Base-by-base conservation (phyloP, 73 alveolate species). In the Tetrahymena malaccensis region DNA sequence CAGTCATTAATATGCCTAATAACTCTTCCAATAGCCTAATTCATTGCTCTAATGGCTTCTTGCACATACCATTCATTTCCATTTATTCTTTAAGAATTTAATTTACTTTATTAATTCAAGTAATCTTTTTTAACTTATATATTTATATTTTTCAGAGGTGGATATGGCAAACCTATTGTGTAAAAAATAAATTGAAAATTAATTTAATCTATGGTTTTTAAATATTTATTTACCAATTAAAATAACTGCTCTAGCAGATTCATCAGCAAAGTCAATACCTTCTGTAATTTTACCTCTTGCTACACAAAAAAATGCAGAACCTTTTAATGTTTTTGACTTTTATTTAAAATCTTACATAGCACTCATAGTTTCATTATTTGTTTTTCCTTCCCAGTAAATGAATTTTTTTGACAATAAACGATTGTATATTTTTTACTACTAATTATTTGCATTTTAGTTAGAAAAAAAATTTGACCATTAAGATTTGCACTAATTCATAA, bases 1-100 rank as follows among this genome's bases (percentile, higher is more conserved):
- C 97, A 99, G 96, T 99, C 99, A 94, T 98, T 85, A 3, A 97
- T 96, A 97, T 99, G 99, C 85, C 99, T 97, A 43, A 99, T 99
- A 12, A 98, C 99, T 96, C 99, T 97, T 56, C 99, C 99, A 31
- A 99, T 96, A 22, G 99, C 99, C 96, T 99, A 98, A 95, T 99
- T 99, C 34, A 97, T 98, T 8, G 99, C 98, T 94, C 99, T 98
- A 21, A 98, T 95, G 5, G 99, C 99, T 94, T 97, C 94, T 96
- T 99, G 97, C 93, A 94, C 95, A 96, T 98, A 99, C 99, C 99
- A 99, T 57, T 98, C 99, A 35, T 97, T 84, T 44, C 99, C 99
- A 33, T 98, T 96, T 85, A 98, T 94, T 94, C 93, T 96, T 94
- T 94, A 93, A 58, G 94, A 85, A 43, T 96, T 97, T 44, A 94